phyloP scores from a whole-genome alignment of 1,284 basidiomycete genomes.

The Sphaerobolus stellatus region DNA sequence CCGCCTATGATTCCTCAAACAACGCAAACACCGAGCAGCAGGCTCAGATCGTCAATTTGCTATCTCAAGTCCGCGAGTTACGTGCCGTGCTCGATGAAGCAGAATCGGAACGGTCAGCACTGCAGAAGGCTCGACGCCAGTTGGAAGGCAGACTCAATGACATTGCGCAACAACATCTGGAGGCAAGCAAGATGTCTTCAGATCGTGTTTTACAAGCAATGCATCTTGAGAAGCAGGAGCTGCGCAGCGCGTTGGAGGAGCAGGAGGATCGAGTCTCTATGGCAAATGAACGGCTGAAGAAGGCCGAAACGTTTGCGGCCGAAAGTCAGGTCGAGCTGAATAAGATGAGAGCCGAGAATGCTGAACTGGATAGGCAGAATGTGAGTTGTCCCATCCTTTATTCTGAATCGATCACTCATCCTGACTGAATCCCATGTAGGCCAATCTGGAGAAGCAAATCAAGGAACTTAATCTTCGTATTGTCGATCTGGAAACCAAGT shows the following conservation, averaged over 20 bases:
- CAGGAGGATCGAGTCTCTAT: constrained; percentile 71
- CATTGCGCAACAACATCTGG: constrained; percentile 74
- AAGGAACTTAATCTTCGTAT: constrained; percentile 80
- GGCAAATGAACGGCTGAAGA: constrained; percentile 76
- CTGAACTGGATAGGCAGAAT: constrained; percentile 73
- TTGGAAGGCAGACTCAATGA: constrained; percentile 77
- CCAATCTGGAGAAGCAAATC: constrained; percentile 76
- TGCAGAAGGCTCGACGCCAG: constrained; percentile 81
- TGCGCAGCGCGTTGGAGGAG: constrained; percentile 77
- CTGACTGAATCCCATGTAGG: constrained; percentile 42
- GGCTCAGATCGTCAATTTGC: constrained; percentile 76
- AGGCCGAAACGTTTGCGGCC: constrained; percentile 71
- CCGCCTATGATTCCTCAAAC: constrained; percentile 75
- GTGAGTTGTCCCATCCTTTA: constrained; percentile 42
- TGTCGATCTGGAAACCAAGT: constrained; percentile 78
- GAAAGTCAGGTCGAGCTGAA: constrained; percentile 76
- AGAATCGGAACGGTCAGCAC: constrained; percentile 73
- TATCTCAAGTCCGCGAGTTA: constrained; percentile 83
- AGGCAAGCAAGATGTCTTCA: constrained; percentile 66
- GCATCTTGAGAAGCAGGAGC: constrained; percentile 75
- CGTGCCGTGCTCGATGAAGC: constrained; percentile 79
- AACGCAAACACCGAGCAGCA: constrained; percentile 77
- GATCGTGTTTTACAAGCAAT: constrained; percentile 75
- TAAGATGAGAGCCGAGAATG: constrained; percentile 73
- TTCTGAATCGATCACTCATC: constrained; percentile 5